phyloP scores from a whole-genome alignment of 768 basidiomycete species.

The Lactifluus hygrophoroides region DNA sequence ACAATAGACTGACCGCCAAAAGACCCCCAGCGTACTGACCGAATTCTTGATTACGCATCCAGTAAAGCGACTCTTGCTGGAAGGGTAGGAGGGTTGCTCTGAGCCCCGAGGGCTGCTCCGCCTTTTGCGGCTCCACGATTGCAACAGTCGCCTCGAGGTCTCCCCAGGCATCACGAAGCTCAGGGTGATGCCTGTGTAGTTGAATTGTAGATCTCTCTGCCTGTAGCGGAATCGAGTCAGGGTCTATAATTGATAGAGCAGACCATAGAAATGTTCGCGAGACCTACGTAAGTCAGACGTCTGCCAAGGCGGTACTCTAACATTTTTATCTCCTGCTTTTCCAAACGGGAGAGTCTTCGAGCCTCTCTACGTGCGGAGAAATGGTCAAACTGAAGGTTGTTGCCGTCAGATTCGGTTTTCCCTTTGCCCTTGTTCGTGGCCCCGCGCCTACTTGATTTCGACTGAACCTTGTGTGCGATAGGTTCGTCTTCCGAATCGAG shows the following conservation, averaged over 20 bases:
- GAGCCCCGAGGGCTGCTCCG: conserved; percentile 72
- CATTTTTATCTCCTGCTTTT: conserved; percentile 22
- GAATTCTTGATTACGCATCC: conserved; percentile 94
- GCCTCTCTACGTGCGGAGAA: conserved; percentile 5
- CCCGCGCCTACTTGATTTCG: conserved; percentile 31
- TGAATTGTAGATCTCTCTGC: conserved; percentile 62
- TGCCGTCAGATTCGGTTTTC: conserved; percentile 6
- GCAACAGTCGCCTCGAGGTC: conserved; percentile 60
- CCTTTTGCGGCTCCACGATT: conserved; percentile 55
- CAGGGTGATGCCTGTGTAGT: conserved; percentile 64
- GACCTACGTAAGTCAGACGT: conserved; percentile 58
- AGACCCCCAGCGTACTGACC: conserved; percentile 86
- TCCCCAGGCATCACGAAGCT: conserved; percentile 81
- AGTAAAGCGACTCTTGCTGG: conserved; percentile 88
- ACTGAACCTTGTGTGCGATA: conserved; percentile 23
- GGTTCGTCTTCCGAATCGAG: conserved; percentile 7
- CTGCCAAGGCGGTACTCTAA: conserved; percentile 57
- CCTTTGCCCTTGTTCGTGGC: conserved; percentile 24
- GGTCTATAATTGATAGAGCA: neutral
- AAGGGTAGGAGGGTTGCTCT: conserved; percentile 87
- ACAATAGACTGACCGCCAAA: conserved; percentile 56
- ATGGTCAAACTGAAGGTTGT: conserved; percentile 12
- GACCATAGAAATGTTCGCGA: neutral
- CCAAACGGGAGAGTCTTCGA: conserved; percentile 10
- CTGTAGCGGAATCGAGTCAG: conserved; percentile 31